phyloP scores from a whole-genome alignment of 208 protist species.

The Porcisia hertigi region DNA sequence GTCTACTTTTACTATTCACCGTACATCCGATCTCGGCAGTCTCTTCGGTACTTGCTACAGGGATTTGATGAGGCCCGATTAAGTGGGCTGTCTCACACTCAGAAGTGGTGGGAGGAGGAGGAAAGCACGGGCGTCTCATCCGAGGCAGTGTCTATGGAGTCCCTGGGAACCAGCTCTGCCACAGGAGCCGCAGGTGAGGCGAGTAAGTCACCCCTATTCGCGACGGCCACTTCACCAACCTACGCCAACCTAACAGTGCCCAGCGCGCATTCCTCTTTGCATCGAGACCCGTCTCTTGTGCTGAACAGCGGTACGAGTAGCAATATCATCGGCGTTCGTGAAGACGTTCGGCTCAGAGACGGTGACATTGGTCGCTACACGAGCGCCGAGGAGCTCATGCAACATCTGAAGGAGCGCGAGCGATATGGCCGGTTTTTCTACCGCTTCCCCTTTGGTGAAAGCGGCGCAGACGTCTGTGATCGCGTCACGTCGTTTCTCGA shows the following conservation, averaged over 20 bases:
- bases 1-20: conserved; percentile 93
- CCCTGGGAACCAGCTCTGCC: background rate
- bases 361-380: conserved; percentile 93
- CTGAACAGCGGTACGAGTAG: conserved; percentile 41
- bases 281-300: conserved; percentile 32
- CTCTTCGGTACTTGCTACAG: conserved; percentile 70
- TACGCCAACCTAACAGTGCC: background rate
- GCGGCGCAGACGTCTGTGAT: conserved; percentile 92
- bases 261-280: background rate
- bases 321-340: conserved; percentile 75
- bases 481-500: conserved; percentile 91
- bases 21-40: conserved; percentile 84
- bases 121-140: conserved; percentile 9
- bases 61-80: conserved; percentile 64
- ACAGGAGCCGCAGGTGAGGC: background rate
- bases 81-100: conserved; percentile 13
- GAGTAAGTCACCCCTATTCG: background rate
- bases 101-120: conserved; percentile 50
- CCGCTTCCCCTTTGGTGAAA: conserved; percentile 91
- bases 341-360: conserved; percentile 92
- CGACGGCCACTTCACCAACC: background rate
- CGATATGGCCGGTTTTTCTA: conserved; percentile 93
- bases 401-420: conserved; percentile 72
- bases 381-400: conserved; percentile 55
- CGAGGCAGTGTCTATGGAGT: background rate